Base-by-base conservation (phyloP, 2,329 filamentous ascomycete species). In the Penicillium digitatum region DNA sequence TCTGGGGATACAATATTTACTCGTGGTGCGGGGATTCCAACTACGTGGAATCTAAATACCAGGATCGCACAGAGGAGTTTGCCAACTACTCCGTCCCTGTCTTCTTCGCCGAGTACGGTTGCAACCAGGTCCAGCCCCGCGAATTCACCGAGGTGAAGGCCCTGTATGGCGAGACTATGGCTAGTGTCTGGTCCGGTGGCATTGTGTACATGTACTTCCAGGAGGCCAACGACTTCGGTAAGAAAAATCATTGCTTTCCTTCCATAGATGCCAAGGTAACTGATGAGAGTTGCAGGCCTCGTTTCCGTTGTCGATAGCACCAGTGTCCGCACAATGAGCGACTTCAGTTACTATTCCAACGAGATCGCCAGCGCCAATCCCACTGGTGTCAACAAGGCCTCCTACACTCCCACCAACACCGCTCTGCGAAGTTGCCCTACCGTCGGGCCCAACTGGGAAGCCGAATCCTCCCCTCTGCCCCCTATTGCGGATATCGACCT, bases 1-100 rank as follows among this genome's bases (percentile, higher is more conserved):
- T 93, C 81, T 96, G 90, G 90, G 93, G 93, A 58, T 96, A 96
- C 86, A 97, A 96, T 81, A 95, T 96, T 78, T 97, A 96, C 83
- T 95, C 90, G 40, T 97, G 93, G 93, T 97, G 93, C 72, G 93
- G 92, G 62, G 73, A 90, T 66, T 95, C 88, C 69, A 84, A 80
- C 65, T 93, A 88, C 78, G 69, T 79, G 29, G 71, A 81, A 56
- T 96, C 93, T 1, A 89, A 89, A 51, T 97, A 91, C 76, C 81
- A 86, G 61, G 80, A 84, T 56, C 87, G 92, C 72, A 90, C 90
- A 63, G 76, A 88, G 59, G 92, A 95, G 77, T 96, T 96, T 79
- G 75, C 80, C 56, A 84, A 87, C 71, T 97, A 93, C 81, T 89
- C 88, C 12, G 89, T 96, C 7, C 93, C 93, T 47, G 88, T 90